Base-by-base conservation (phyloP, 2,329 filamentous ascomycete species). In the Clarireedia paspali region DNA sequence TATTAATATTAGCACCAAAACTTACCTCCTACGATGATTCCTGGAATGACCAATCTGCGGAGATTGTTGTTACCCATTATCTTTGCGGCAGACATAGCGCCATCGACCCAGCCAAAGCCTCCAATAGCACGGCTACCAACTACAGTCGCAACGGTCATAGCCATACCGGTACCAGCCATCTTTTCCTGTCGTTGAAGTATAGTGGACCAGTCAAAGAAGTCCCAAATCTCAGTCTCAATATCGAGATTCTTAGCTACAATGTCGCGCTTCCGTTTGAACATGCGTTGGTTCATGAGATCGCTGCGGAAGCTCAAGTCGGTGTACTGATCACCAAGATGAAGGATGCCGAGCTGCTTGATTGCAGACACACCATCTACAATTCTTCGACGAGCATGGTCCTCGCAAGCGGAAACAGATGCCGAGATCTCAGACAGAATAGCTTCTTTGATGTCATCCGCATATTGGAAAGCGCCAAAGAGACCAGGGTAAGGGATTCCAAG, bases 171-270 rank as follows among this genome's bases (percentile, higher is more conserved):
- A 40, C 92, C 90, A 5, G 92, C 91, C 55, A 95, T 79, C 77
- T 97, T 99, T 72, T 99, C 94, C 70, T 97, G 92, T 53, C 85
- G 81, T 67, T 96, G 90, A 75, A 95, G 80, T 5, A 97, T 74
- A 10, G 84, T 88, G 17, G 84, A 79, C 70, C 91, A 78, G 71
- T 99, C 94, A 66, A 99, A 89, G 76, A 99, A 97, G 73, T 99
- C 94, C 80, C 80, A 88, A 0, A 96, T 65, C 67, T 99, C 91
- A 4, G 94, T 88, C 53, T 94, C 84, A 20, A 96, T 84, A 59
- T 96, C 84, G 15, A 97, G 85, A 67, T 95, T 86, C 61, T 90
- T 84, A 5, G 89, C 91, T 42, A 96, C 75, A 2, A 84, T 82
- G 70, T 99, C 89, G 58, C 85, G 82, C 66, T 87, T 87, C 59